Base-by-base conservation (phyloP, 345 rosid genomes). In the Isatis tinctoria region DNA sequence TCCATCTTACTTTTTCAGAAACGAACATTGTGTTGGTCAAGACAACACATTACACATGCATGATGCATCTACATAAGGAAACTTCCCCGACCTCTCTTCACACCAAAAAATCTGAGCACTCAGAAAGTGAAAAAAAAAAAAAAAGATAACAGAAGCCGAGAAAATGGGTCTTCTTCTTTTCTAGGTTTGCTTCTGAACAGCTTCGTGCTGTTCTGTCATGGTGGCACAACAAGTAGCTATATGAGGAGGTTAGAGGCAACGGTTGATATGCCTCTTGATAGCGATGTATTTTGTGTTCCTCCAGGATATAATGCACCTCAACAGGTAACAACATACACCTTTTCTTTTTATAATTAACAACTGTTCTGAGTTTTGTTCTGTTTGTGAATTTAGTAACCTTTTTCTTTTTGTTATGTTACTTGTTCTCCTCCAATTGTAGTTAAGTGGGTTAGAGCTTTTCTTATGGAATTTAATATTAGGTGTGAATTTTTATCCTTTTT, bases 241-340 rank as follows among this genome's bases (percentile, higher is more conserved):
- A 86, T 84, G 27, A 83, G 98, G 71, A 83, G 73, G 56, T 36
- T 78, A 45, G 92, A 82, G 66, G 77, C 77, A 68, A 66, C 85
- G 28, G 24, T 74, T 22, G 97, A 87, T 70, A 88, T 92, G 96
- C 97, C 96, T 52, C 87, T 90, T 20, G 82, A 88, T 58, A 86
- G 90, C 27, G 97, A 90, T 74, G 90, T 87, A 14, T 90, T 92
- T 44, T 39, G 56, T 9, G 84, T 83, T 57, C 92, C 97, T 73
- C 85, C 79, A 18, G 94, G 96, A 8, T 83, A 83, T 52, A 92
- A 92, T 88, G 97, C 97, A 74, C 97, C 97, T 54, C 94, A 92
- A 51, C 96, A 92, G 90, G 97, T 92, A n/a, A n/a, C n/a, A n/a
- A 0, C 20, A 0, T 37, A 61, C 52, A 43, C 35, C 14, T 41